These are phyloP conservation scores for Sisymbrium irio DNA, from an alignment of 345 rosid species.

Conservation along the genomic window DNA sequence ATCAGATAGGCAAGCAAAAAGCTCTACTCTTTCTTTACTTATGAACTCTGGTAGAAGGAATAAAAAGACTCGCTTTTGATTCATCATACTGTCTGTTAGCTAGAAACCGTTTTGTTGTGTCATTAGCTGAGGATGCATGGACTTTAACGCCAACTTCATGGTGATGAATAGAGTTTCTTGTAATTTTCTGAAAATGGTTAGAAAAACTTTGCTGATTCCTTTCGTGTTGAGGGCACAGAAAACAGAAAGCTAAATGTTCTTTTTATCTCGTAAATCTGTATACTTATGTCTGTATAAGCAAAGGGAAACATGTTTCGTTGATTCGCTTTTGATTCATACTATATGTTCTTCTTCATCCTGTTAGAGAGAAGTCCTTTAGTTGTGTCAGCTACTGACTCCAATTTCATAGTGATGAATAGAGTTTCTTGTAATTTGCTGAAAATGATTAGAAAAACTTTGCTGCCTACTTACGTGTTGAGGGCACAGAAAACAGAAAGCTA, in stretches of 20 bases:
- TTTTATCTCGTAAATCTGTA: no score
- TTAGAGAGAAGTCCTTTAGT: no score
- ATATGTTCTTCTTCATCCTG: no score
- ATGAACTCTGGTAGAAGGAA: not conserved
- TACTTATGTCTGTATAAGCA: no score
- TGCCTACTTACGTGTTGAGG: not conserved
- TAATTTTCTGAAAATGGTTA: no score
- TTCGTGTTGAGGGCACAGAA: no score
- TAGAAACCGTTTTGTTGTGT: not conserved
- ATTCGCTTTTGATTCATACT: no score
- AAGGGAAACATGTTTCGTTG: no score
- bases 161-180: no score
- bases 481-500: not conserved
- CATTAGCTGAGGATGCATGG: not conserved
- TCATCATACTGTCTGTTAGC: not conserved
- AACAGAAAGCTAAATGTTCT: no score
- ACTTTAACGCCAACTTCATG: no score
- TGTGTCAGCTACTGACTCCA: not conserved
- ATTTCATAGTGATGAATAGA: not conserved
- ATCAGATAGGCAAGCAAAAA: slow-evolving; percentile 10
- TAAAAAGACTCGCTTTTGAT: not conserved
- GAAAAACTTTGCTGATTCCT: no score
- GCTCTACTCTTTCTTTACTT: not conserved
- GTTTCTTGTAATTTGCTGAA: not conserved
- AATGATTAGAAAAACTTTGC: not conserved